Percentiles rank a stretch among this genome's conserved stretches.
phyloP scores from a whole-genome alignment of 768 basidiomycete genomes.

The Boletus sp. region DNA sequence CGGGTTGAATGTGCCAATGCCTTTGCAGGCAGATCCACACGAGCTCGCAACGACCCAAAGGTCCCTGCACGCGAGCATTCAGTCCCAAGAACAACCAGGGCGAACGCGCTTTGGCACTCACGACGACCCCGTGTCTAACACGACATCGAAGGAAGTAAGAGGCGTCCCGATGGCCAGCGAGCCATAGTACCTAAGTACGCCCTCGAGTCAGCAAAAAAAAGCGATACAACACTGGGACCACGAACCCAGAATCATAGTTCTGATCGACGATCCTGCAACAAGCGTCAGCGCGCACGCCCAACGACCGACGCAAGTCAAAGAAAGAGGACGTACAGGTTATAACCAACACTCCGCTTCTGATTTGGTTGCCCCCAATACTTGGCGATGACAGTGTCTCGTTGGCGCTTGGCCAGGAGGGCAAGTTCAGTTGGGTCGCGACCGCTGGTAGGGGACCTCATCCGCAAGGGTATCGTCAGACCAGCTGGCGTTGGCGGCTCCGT shows the following conservation, averaged over 20 bases:
- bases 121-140: conserved; percentile 52
- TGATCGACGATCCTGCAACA: conserved; percentile 57
- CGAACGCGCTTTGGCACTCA: conserved; percentile 5
- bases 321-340: conserved; percentile 44
- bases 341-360: conserved; percentile 45
- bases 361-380: conserved; percentile 44
- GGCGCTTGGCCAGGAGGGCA: conserved; percentile 38
- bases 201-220: background rate
- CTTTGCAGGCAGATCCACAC: conserved; percentile 32
- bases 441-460: conserved; percentile 10
- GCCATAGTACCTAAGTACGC: conserved; percentile 33
- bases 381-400: conserved; percentile 38
- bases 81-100: background rate
- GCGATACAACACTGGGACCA: background rate
- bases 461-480: conserved; percentile 23
- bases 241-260: conserved; percentile 60
- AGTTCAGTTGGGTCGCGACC: conserved; percentile 4
- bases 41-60: conserved; percentile 46
- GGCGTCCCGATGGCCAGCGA: conserved; percentile 46
- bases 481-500: background rate
- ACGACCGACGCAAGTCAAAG: background rate
- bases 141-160: conserved; percentile 41
- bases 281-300: background rate
- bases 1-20: conserved; percentile 32
- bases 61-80: conserved; percentile 34